phyloP scores from a whole-genome alignment of 345 rosid genomes.

The Erysimum cheiranthoides region DNA sequence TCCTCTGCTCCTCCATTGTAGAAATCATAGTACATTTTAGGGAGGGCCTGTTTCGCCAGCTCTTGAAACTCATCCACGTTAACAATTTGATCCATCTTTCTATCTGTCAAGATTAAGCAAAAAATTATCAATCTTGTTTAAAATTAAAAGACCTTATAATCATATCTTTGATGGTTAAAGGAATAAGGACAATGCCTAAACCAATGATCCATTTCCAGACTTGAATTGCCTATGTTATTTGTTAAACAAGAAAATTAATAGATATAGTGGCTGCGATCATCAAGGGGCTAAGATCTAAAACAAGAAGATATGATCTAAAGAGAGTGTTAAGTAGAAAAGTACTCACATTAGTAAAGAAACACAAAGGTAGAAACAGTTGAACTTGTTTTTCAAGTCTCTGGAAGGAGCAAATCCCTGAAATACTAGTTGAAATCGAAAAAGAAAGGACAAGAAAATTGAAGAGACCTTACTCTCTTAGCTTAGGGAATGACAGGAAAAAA shows the following conservation, averaged over 20 bases:
- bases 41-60: slow-evolving; percentile 74
- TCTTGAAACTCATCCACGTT: slow-evolving; percentile 78
- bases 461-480: too few relatives aligned
- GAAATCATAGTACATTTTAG: slow-evolving; percentile 80
- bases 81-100: slow-evolving; percentile 63
- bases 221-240: background rate
- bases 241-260: background rate
- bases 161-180: too few relatives aligned
- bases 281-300: background rate
- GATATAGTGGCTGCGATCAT: too few relatives aligned
- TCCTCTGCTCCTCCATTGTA: slow-evolving; percentile 83
- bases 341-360: slow-evolving; percentile 1
- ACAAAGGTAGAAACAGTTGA: background rate
- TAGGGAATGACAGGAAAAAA: too few relatives aligned
- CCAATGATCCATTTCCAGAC: background rate
- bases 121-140: background rate
- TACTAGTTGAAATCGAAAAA: background rate
- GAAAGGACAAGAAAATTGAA: too few relatives aligned
- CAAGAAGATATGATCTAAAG: background rate
- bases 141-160: background rate
- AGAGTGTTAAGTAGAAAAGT: background rate
- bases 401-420: background rate
- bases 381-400: too few relatives aligned
- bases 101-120: background rate
- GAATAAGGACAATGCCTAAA: too few relatives aligned